Percentiles rank a stretch among this genome's conserved stretches.
These are phyloP conservation scores for Collybia mongolica DNA, from an alignment of 768 basidiomycete genomes.

Conservation along the genomic window DNA sequence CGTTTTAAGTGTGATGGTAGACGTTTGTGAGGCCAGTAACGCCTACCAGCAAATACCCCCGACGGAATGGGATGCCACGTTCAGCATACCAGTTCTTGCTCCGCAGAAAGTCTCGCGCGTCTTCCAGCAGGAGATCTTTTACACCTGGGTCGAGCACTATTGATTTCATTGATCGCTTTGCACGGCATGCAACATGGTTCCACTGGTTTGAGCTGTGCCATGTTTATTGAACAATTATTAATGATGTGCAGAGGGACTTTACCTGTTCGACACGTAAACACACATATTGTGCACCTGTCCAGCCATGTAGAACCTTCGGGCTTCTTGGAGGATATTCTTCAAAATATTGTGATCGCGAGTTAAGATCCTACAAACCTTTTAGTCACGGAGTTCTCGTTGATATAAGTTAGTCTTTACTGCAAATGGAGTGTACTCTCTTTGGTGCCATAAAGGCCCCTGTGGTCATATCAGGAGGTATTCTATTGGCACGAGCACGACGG, in stretches of 20 bases:
- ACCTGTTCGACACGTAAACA: conserved; percentile 43
- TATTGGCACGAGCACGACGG: background rate
- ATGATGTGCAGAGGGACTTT: background rate
- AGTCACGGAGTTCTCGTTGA: too few relatives aligned
- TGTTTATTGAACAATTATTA: background rate
- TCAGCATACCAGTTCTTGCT: conserved; percentile 61
- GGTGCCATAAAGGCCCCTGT: conserved; percentile 9
- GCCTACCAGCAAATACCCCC: conserved; percentile 57
- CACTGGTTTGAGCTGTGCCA: conserved; percentile 32
- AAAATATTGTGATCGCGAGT: conserved; percentile 36
- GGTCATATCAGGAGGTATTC: background rate
- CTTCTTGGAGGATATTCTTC: conserved; percentile 40
- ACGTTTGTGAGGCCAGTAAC: background rate
- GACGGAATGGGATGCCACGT: conserved; percentile 67
- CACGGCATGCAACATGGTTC: conserved; percentile 48
- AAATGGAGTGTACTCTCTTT: conserved; percentile 15
- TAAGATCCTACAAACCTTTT: conserved; percentile 32
- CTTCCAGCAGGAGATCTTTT: conserved; percentile 53
- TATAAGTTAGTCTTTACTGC: conserved; percentile 2
- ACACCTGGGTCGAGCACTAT: conserved; percentile 61
- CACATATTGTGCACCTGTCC: conserved; percentile 38
- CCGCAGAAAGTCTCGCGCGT: conserved; percentile 57
- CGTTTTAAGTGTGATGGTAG: background rate
- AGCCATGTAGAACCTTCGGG: conserved; percentile 33
- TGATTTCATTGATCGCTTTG: conserved; percentile 54